Evolutionary conservation across 345 rosid genomes (phyloP).

Genomic region (Toxicodendron radicans): DNA sequence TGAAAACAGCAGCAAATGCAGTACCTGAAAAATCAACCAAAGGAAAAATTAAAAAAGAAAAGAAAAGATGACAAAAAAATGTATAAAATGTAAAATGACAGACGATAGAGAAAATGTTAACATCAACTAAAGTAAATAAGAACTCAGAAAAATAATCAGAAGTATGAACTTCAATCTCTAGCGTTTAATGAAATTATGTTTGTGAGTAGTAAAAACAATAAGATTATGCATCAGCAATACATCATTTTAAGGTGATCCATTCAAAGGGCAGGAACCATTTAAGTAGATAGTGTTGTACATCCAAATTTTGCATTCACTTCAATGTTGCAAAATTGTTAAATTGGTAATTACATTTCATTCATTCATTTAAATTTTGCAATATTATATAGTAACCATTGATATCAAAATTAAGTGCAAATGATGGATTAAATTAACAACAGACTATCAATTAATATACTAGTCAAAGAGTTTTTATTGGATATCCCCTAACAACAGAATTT

Average conservation of each 20-base stretch:
- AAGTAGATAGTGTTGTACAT: background rate
- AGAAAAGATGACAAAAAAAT: background rate
- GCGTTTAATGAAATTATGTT: no score
- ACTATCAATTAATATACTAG: background rate
- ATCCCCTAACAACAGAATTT: background rate
- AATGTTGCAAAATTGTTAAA: no score
- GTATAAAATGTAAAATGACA: no score
- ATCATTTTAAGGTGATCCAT: background rate
- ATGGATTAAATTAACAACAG: background rate
- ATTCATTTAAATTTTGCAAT: background rate
- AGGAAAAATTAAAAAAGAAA: background rate
- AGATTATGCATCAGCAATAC: background rate
- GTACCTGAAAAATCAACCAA: conserved; percentile 60
- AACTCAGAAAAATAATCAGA: background rate
- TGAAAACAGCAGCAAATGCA: conserved; percentile 90
- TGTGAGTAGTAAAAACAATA: no score
- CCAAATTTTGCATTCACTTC: background rate
- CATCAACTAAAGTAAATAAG: background rate
- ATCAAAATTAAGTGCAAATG: background rate
- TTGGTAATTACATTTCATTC: background rate
- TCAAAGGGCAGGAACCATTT: background rate
- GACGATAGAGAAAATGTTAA: background rate
- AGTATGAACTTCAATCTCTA: background rate
- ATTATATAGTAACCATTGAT: background rate
- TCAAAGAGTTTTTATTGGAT: background rate